Base-by-base conservation (phyloP, 1,139 yeast species). In the Debaryomyces nepalensis region DNA sequence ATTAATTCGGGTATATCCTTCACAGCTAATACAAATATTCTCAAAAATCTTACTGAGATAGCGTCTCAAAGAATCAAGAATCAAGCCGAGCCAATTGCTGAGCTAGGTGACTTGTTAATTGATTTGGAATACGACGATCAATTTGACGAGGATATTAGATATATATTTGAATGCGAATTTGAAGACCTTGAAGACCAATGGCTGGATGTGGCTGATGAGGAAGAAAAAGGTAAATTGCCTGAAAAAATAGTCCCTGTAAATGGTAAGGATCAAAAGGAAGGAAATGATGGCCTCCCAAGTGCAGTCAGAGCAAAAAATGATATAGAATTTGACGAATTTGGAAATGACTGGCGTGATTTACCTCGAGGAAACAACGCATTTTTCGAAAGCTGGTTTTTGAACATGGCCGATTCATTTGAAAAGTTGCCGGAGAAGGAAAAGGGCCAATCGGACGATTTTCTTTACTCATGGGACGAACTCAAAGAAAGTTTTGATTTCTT, bases 131-230 rank as follows among this genome's bases (percentile, higher is more conserved):
- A 82, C 30, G 82, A 80, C 43, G 93, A 86, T 58, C 66, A 80
- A 41, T 82, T 79, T 49, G 95, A 86, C 55, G 90, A 84, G 50
- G 93, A 86, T 59, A 77, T 85, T 15, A 68, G 77, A 43, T 86
- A 85, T 54, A 81, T 86, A 64, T 84, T 84, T 58, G 89, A 83
- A 42, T 73, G 74, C 52, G 88, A 82, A 50, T 73, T 65, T 18
- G 72, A 70, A 8, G 64, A 58, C 19, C 44, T 60, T 9, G 71
- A 61, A 10, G 64, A 59, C 4, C 63, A 58, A 23, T 68, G 68
- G 61, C 63, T 39, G 63, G 62, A 57, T 22, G 56, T 51, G 2
- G 64, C 55, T 7, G 62, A 55, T 8, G 62, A 49, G 16, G 60
- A 49, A 4, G 55, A 49, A 21, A 46, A 41, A 7, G 50, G 39